These are phyloP conservation scores for Kwoniella europaea DNA, from an alignment of 768 basidiomycete species.

Conservation along the genomic window DNA sequence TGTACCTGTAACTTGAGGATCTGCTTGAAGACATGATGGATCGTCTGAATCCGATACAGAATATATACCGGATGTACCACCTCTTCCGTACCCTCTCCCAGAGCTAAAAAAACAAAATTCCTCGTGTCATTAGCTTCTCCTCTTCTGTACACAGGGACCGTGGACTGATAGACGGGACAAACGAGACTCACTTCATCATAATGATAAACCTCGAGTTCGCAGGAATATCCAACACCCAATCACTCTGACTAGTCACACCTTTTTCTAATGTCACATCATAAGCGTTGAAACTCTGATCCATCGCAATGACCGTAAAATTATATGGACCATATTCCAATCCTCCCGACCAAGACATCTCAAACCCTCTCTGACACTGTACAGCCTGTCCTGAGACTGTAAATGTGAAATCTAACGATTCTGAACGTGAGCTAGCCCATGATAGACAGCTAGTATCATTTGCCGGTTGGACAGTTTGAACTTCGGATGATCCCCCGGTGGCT, in stretches of 20 bases:
- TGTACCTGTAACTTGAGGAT: constrained; percentile 22
- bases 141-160: background rate
- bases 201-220: constrained; percentile 43
- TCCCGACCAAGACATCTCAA: constrained; percentile 44
- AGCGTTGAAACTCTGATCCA: constrained; percentile 43
- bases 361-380: constrained; percentile 41
- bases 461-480: constrained; percentile 34
- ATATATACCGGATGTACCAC: constrained; percentile 46
- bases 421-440: constrained; percentile 29
- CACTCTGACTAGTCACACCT: constrained; percentile 18
- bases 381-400: constrained; percentile 41
- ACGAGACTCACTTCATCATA: constrained; percentile 51
- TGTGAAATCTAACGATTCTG: constrained; percentile 39
- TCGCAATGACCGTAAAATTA: constrained; percentile 45
- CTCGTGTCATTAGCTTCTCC: background rate
- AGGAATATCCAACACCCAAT: constrained; percentile 47
- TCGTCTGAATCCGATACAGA: constrained; percentile 30
- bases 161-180: background rate
- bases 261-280: constrained; percentile 41
- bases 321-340: constrained; percentile 36
- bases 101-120: constrained; percentile 7
- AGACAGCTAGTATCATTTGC: constrained; percentile 41
- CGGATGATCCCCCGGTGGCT: constrained; percentile 45
- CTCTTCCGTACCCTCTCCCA: constrained; percentile 38
- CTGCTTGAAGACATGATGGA: constrained; percentile 25